Evolutionary conservation across 108 stramenopile genomes (phyloP).

Genomic region (Cyclotella sp.): DNA sequence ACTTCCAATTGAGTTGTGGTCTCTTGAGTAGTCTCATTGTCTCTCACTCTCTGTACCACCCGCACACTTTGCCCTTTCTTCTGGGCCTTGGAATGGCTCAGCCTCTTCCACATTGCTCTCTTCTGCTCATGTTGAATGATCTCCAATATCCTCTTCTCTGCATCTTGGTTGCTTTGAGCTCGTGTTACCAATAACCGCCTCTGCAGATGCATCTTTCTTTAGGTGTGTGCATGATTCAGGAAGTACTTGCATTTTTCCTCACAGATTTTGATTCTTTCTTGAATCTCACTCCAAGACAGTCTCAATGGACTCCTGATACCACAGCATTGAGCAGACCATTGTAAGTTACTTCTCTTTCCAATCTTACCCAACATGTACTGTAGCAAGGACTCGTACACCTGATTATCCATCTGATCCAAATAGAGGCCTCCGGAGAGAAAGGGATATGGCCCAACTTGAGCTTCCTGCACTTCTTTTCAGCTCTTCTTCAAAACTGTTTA

Average conservation of each 20-base stretch:
- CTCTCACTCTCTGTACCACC: background rate
- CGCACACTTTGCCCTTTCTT: background rate
- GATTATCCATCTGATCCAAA: background rate
- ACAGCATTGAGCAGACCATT: background rate
- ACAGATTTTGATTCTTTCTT: background rate
- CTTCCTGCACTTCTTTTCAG: slow-evolving; percentile 20
- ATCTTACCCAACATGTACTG: background rate
- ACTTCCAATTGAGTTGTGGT: background rate
- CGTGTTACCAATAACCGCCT: background rate
- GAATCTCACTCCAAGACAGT: background rate
- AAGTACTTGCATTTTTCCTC: background rate
- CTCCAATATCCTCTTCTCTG: slow-evolving; percentile 3
- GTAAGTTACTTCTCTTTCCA: background rate
- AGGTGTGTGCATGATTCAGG: background rate
- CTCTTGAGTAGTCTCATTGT: background rate
- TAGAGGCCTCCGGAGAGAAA: slow-evolving; percentile 7
- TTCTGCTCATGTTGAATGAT: background rate
- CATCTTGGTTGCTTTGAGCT: background rate
- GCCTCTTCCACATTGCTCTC: background rate
- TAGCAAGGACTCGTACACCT: slow-evolving; percentile 1
- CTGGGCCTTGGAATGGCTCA: background rate
- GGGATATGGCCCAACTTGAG: slow-evolving; percentile 9
- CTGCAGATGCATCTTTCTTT: background rate
- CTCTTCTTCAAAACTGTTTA: background rate
- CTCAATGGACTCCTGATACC: background rate